phyloP scores from a whole-genome alignment of 2,329 filamentous ascomycete species.

The Paraconiothyrium sp. region DNA sequence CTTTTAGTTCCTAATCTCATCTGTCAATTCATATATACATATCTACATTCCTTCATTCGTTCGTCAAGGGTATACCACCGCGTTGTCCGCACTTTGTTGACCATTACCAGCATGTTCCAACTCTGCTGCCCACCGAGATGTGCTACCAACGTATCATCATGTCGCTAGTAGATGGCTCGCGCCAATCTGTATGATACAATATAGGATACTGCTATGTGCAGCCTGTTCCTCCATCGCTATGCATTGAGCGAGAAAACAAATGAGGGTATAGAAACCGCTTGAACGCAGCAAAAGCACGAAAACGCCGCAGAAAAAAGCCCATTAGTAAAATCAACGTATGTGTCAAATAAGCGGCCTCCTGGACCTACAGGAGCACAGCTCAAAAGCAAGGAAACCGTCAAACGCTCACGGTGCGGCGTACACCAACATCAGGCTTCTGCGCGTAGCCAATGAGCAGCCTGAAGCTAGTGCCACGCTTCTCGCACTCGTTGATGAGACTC shows the following conservation, averaged over 20 bases:
- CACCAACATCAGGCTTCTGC: conserved; percentile 71
- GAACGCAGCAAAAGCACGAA: conserved; percentile 43
- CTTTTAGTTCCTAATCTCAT: neutral
- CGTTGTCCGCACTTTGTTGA: conserved; percentile 25
- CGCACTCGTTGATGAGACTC: conserved; percentile 81
- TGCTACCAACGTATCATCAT: conserved; percentile 19
- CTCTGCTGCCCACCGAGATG: conserved; percentile 3
- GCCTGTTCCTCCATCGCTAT: conserved; percentile 38
- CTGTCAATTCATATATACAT: conserved; percentile 14
- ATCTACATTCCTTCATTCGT: conserved; percentile 12
- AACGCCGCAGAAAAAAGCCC: conserved; percentile 17
- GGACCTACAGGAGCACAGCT: conserved; percentile 47
- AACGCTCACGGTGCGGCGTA: conserved; percentile 60
- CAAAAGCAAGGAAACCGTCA: conserved; percentile 42
- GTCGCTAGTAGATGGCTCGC: conserved; percentile 36
- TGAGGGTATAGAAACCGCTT: conserved; percentile 49
- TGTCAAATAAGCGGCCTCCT: conserved; percentile 29
- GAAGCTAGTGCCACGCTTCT: conserved; percentile 85
- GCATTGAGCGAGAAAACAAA: conserved; percentile 32
- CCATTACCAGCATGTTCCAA: conserved; percentile 48
- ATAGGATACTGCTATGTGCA: conserved; percentile 26
- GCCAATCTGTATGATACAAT: conserved; percentile 33
- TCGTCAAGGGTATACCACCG: conserved; percentile 15
- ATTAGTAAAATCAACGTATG: conserved; percentile 18
- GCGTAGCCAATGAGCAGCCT: conserved; percentile 92